A percentile compares a stretch with the other conserved stretches of the same genome.
These are phyloP conservation scores for Acorus gramineus DNA, from an alignment of 106 monocot species.

Conservation along the genomic window DNA sequence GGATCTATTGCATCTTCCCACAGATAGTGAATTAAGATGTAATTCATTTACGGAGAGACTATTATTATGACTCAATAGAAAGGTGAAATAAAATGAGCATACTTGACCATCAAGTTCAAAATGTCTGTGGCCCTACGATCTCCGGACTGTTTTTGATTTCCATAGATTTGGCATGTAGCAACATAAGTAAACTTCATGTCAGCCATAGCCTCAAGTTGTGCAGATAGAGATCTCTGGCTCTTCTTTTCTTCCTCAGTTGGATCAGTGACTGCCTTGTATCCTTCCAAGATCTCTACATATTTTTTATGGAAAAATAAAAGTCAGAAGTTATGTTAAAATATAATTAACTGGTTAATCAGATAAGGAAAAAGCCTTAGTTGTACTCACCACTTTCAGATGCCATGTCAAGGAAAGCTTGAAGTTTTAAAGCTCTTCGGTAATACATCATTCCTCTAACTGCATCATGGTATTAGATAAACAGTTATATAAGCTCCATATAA, in stretches of 20 bases:
- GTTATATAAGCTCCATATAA: not conserved
- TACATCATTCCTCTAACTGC: slow-evolving; percentile 99
- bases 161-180: slow-evolving; percentile 94
- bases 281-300: slow-evolving; percentile 75
- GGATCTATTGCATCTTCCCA: too few species aligned
- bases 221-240: slow-evolving; percentile 81
- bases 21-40: too few species aligned
- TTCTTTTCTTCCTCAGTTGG: slow-evolving; percentile 75
- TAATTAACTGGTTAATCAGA: not conserved
- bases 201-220: slow-evolving; percentile 91
- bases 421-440: slow-evolving; percentile 86
- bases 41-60: too few species aligned
- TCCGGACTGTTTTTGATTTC: slow-evolving; percentile 88
- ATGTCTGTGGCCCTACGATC: slow-evolving; percentile 98
- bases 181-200: slow-evolving; percentile 99
- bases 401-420: slow-evolving; percentile 99
- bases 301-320: slow-evolving; percentile 6
- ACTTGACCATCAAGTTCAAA: slow-evolving; percentile 98
- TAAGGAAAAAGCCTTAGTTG: not conserved
- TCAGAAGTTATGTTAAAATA: not conserved
- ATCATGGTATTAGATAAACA: slow-evolving; percentile 5
- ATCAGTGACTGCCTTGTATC: slow-evolving; percentile 91
- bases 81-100: slow-evolving; percentile 20
- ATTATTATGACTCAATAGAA: not conserved
- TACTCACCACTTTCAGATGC: slow-evolving; percentile 78